Conservation (phyloP, 495 filamentous ascomycete genomes). For the Polyplosphaeria fusca region DNA sequence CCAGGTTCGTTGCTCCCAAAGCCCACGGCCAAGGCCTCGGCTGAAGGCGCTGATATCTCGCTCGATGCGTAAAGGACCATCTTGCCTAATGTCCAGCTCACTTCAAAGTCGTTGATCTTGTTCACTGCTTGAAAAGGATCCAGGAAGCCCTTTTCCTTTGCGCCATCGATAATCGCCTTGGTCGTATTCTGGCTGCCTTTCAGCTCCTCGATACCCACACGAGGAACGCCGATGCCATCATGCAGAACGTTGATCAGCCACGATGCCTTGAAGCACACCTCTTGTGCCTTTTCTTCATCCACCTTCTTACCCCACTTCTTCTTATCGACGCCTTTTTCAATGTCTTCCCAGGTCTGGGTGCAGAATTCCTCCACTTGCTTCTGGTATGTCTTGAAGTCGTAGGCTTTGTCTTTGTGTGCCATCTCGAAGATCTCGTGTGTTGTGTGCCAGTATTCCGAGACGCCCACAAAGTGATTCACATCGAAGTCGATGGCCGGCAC, state of each 20-base stretch:
- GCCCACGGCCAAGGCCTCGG: conserved; percentile 70
- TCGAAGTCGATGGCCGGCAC: conserved; percentile 96
- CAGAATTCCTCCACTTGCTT: conserved; percentile 81
- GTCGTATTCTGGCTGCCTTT: conserved; percentile 63
- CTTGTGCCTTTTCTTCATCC: conserved; percentile 66
- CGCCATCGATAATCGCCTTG: conserved; percentile 64
- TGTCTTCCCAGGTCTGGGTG: conserved; percentile 72
- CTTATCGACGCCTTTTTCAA: conserved; percentile 59
- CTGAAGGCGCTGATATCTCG: conserved; percentile 65
- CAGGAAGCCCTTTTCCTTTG: conserved; percentile 74
- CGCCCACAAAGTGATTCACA: conserved; percentile 96
- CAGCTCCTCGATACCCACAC: conserved; percentile 73
- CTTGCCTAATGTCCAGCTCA: conserved; percentile 98
- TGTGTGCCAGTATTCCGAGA: conserved; percentile 99
- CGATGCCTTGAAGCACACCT: conserved; percentile 95
- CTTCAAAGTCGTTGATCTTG: conserved; percentile 86
- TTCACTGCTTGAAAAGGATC: conserved; percentile 91
- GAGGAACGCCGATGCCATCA: conserved; percentile 89
- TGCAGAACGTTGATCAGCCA: conserved; percentile 97
- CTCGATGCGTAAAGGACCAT: conserved; percentile 96
- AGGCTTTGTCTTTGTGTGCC: conserved; percentile 74
- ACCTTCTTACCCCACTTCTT: conserved; percentile 77
- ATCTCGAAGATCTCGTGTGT: conserved; percentile 91
- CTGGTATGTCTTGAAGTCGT: conserved; percentile 91
- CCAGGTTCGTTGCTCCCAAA: conserved; percentile 76